Evolutionary conservation across 2,329 filamentous ascomycete species (phyloP).

Genomic region (Xylariaceae sp.): DNA sequence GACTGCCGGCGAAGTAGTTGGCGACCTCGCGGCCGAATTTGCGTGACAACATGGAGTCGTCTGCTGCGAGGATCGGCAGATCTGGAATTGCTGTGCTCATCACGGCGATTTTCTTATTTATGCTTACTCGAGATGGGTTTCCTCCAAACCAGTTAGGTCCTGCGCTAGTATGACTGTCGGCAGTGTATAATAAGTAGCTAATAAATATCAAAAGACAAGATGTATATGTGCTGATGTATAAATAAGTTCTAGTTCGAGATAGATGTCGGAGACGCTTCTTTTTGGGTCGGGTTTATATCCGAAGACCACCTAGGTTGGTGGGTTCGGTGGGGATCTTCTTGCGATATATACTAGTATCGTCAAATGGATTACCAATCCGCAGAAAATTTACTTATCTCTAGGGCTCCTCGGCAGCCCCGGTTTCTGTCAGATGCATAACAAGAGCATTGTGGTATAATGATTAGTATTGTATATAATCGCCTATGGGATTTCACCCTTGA

Average conservation of each 20-base stretch:
- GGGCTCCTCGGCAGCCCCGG: too few relatives aligned
- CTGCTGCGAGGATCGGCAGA: constrained; percentile 51
- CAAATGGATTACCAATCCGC: constrained; percentile 27
- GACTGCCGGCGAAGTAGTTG: constrained; percentile 84
- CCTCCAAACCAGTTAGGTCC: background rate
- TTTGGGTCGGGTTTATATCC: constrained; percentile 22
- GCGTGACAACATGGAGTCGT: constrained; percentile 72
- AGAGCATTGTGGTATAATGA: too few relatives aligned
- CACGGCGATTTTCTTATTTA: constrained; percentile 3
- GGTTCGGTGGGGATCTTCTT: constrained; percentile 22
- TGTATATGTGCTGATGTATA: constrained; percentile 1
- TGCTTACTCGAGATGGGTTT: background rate
- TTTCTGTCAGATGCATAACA: too few relatives aligned
- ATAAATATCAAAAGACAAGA: background rate
- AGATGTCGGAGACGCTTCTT: constrained; percentile 14
- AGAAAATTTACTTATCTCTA: background rate
- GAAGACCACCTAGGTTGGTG: constrained; percentile 9
- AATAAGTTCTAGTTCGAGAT: background rate
- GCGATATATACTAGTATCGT: constrained; percentile 5
- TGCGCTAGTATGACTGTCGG: background rate
- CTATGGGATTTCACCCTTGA: too few relatives aligned
- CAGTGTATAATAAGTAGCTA: background rate
- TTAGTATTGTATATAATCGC: too few relatives aligned
- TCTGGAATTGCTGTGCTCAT: constrained; percentile 50
- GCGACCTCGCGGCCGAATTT: constrained; percentile 81